phyloP scores from a whole-genome alignment of 768 basidiomycete species.

The Xerocomus potaroensis region DNA sequence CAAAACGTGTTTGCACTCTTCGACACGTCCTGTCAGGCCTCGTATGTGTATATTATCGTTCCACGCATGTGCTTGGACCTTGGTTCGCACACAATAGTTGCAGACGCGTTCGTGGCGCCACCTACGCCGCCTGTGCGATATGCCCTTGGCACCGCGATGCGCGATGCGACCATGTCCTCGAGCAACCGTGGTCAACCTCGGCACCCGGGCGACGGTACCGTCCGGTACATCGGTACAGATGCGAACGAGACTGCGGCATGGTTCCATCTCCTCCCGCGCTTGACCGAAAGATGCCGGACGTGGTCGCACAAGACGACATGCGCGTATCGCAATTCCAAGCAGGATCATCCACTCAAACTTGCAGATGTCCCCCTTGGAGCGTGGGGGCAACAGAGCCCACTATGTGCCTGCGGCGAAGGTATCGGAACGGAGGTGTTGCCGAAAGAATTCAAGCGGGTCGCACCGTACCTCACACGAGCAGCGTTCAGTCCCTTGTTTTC shows the following conservation, averaged over 20 bases:
- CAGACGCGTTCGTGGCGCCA: constrained; percentile 45
- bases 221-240: constrained; percentile 13
- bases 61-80: constrained; percentile 44
- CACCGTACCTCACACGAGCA: constrained; percentile 43
- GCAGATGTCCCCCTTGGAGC: constrained; percentile 29
- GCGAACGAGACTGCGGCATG: constrained; percentile 32
- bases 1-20: constrained; percentile 15
- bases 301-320: constrained; percentile 48
- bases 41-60: constrained; percentile 43
- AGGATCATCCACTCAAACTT: constrained; percentile 1
- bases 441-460: constrained; percentile 35
- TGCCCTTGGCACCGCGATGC: not conserved
- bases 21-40: constrained; percentile 5
- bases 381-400: constrained; percentile 3
- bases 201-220: not conserved
- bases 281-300: constrained; percentile 50
- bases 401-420: constrained; percentile 15
- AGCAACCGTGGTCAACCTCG: not conserved
- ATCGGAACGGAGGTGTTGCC: constrained; percentile 12
- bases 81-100: constrained; percentile 38
- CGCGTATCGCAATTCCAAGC: constrained; percentile 22
- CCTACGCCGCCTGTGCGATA: constrained; percentile 13
- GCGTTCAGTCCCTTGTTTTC: constrained; percentile 53
- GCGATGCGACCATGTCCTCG: no score
- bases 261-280: constrained; percentile 47